Base-by-base conservation (phyloP, 1,284 basidiomycete species). In the Abortiporus biennis region DNA sequence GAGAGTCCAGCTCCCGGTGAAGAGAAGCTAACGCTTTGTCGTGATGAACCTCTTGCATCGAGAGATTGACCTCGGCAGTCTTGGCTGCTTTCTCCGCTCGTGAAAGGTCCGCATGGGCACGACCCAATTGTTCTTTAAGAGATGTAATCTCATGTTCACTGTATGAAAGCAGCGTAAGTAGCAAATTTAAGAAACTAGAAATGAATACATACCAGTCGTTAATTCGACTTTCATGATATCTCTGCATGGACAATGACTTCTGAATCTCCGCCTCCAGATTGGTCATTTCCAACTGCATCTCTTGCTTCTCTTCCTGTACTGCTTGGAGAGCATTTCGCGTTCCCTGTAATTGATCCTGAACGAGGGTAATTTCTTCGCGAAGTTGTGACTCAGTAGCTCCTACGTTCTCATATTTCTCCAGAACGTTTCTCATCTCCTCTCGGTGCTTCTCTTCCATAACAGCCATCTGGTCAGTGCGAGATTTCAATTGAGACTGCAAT, bases 181-280 rank as follows among this genome's bases (percentile, higher is more conserved):
- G 11, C 41, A 43, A n/a, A 30, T 30, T 37, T 33, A 31, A n/a
- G 3, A 40, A 35, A 17, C 22, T 41, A 43, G 32, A 27, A 35
- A 29, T 12, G 22, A 33, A 52, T 4, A 38, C 68, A 40, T 46
- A 78, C 84, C 69, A 71, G 43, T 83, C 79, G 51, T 71, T 71
- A 33, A 72, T 56, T 53, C 82, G 76, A 50, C 66, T 71, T 58
- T 87, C 82, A 36, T 83, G 55, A 55, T 73, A 76, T 43, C 78
- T 71, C 31, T 67, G 67, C 43, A 82, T 57, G 11, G 82, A 81
- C 37, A 72, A 63, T 4, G 67, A 69, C 21, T 76, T 74, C 54
- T 87, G 80, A 17, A 76, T 60, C 53, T 86, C 80, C 2, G 80
- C 79, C 42, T 76, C 72, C 13, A 85, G 61, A 13, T 64, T 61